These are phyloP conservation scores for Starmerella floricola DNA, from an alignment of 805 yeast genomes.

Conservation along the genomic window DNA sequence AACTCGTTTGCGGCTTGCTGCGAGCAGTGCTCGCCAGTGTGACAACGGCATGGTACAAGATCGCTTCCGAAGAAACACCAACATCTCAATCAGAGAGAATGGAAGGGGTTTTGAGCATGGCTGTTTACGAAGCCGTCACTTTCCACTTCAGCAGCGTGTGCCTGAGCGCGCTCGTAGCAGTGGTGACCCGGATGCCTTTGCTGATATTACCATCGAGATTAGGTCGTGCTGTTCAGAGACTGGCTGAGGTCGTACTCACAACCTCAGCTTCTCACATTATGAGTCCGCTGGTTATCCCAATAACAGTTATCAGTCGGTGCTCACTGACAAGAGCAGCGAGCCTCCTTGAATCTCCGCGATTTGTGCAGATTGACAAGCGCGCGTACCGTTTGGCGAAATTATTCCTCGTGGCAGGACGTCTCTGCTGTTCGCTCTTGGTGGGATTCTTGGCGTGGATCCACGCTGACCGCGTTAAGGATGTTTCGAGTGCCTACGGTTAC, in stretches of 20 bases:
- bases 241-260: slow-evolving; percentile 23
- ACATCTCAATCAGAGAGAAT: too few species aligned
- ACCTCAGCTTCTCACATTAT: slow-evolving; percentile 25
- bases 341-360: slow-evolving; percentile 16
- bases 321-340: slow-evolving; percentile 29
- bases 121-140: slow-evolving; percentile 22
- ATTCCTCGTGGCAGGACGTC: slow-evolving; percentile 30
- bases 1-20: slow-evolving; percentile 31
- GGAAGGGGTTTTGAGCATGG: slow-evolving; percentile 6
- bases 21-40: slow-evolving; percentile 29
- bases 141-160: slow-evolving; percentile 31
- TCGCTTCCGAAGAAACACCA: too few species aligned
- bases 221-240: slow-evolving; percentile 21
- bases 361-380: slow-evolving; percentile 22
- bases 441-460: slow-evolving; percentile 34
- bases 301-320: slow-evolving; percentile 28
- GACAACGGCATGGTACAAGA: slow-evolving; percentile 31
- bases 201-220: slow-evolving; percentile 28
- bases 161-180: slow-evolving; percentile 25
- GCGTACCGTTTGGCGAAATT: slow-evolving; percentile 32
- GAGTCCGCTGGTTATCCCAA: slow-evolving; percentile 31
- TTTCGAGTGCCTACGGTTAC: slow-evolving; percentile 32
- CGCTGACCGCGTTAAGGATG: slow-evolving; percentile 28
- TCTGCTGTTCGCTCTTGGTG: slow-evolving; percentile 29
- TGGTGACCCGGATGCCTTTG: slow-evolving; percentile 30